These are phyloP conservation scores for Lipomyces spencermartinsiae DNA, from an alignment of 805 yeast genomes.

Conservation along the genomic window DNA sequence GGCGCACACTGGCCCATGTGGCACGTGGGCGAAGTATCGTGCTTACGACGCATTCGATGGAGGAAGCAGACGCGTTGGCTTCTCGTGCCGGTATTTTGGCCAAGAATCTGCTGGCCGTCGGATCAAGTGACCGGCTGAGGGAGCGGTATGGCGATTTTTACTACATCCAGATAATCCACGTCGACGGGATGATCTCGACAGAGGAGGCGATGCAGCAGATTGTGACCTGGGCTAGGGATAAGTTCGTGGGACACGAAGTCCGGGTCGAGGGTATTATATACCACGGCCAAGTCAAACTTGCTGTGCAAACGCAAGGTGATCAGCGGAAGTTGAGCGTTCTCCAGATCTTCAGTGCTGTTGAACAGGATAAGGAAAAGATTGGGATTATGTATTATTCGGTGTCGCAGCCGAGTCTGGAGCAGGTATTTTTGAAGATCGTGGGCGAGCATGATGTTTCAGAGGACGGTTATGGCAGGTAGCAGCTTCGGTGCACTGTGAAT, in stretches of 20 bases:
- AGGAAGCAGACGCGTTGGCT: slow-evolving; percentile 49
- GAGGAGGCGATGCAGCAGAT: slow-evolving; percentile 20
- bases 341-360: slow-evolving; percentile 29
- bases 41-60: slow-evolving; percentile 49
- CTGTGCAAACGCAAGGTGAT: slow-evolving; percentile 27
- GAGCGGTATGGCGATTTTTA: slow-evolving; percentile 41
- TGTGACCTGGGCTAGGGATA: slow-evolving; percentile 37
- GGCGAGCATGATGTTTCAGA: slow-evolving; percentile 41
- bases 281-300: slow-evolving; percentile 40
- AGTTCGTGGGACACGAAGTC: slow-evolving; percentile 24
- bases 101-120: slow-evolving; percentile 44
- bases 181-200: slow-evolving; percentile 12
- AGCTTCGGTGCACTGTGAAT: background rate
- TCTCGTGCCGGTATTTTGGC: slow-evolving; percentile 47
- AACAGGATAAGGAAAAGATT: slow-evolving; percentile 15
- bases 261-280: slow-evolving; percentile 40
- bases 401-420: slow-evolving; percentile 44
- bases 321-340: slow-evolving; percentile 8
- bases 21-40: slow-evolving; percentile 45
- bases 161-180: slow-evolving; percentile 44
- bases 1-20: slow-evolving; percentile 46
- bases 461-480: slow-evolving; percentile 36
- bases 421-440: slow-evolving; percentile 46
- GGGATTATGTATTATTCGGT: slow-evolving; percentile 44
- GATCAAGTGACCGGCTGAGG: slow-evolving; percentile 42